Conservation (phyloP, 768 basidiomycete genomes). For the Pulveroboletus sp. region DNA sequence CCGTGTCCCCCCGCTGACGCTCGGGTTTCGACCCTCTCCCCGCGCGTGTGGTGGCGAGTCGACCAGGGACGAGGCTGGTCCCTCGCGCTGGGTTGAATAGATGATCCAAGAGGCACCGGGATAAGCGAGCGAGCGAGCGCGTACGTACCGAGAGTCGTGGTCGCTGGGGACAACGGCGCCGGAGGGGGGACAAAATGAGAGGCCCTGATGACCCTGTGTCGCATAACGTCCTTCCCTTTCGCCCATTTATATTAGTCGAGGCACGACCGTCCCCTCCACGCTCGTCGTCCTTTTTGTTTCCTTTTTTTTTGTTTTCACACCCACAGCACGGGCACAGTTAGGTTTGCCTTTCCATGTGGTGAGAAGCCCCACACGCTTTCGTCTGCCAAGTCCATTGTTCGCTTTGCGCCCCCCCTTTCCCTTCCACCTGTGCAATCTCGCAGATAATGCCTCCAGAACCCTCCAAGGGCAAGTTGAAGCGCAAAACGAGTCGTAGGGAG, state of each 20-base stretch:
- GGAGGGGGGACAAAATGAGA: too few species aligned
- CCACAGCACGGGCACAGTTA: conserved; percentile 20
- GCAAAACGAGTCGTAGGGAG: conserved; percentile 46
- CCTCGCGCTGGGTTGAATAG: conserved; percentile 19
- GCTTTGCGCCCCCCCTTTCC: conserved; percentile 7
- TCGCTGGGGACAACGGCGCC: too few species aligned
- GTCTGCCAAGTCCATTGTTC: not conserved
- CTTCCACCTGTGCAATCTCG: too few species aligned
- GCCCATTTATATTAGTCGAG: not conserved
- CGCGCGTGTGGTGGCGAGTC: too few species aligned
- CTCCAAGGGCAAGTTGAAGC: conserved; percentile 46
- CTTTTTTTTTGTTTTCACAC: too few species aligned
- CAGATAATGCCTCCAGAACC: conserved; percentile 62
- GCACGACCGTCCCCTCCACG: conserved; percentile 11
- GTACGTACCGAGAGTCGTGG: too few species aligned
- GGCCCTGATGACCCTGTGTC: conserved; percentile 10
- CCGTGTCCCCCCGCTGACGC: too few species aligned
- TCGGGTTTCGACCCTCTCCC: too few species aligned
- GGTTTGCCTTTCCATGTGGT: conserved; percentile 13
- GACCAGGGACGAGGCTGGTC: too few species aligned
- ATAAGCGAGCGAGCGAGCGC: not conserved
- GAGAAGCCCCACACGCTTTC: not conserved
- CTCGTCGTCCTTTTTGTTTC: too few species aligned
- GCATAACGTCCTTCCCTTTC: not conserved
- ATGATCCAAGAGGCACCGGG: too few species aligned